Evolutionary conservation across 805 yeast species (phyloP).

Genomic region (Cyberlindnera japonica): DNA sequence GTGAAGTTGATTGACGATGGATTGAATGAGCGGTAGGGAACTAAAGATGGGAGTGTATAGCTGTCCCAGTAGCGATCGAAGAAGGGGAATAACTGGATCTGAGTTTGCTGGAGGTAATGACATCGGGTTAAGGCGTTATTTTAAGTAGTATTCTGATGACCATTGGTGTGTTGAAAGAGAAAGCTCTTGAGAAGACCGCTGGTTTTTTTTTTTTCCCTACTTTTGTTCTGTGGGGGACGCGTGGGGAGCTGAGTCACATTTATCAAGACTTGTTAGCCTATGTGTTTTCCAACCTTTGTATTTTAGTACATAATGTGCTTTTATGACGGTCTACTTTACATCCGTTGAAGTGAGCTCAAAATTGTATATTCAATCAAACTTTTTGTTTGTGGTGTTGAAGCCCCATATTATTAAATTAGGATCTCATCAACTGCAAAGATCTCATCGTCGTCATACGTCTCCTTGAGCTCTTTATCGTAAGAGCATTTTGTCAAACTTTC

Average conservation of each 20-base stretch:
- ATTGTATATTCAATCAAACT: no score
- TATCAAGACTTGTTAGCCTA: no score
- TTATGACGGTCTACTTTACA: no score
- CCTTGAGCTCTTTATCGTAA: background rate
- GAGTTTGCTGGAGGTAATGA: slow-evolving; percentile 17
- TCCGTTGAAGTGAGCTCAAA: no score
- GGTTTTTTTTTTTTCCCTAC: slow-evolving; percentile 1
- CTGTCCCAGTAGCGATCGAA: slow-evolving; percentile 8
- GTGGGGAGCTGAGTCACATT: no score
- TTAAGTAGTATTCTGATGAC: background rate
- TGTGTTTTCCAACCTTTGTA: no score
- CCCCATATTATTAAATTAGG: no score
- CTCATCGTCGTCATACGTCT: slow-evolving; percentile 4
- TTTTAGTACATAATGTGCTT: no score
- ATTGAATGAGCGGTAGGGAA: slow-evolving; percentile 12
- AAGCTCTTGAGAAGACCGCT: background rate
- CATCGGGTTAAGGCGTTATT: slow-evolving; percentile 3
- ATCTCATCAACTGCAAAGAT: slow-evolving; percentile 8
- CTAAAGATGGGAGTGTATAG: slow-evolving; percentile 15
- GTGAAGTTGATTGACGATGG: slow-evolving; percentile 7
- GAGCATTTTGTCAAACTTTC: slow-evolving; percentile 11
- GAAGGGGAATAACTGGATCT: slow-evolving; percentile 12
- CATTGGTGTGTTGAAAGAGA: background rate
- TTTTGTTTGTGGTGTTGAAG: no score
- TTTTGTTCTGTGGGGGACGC: no score